Conservation (phyloP, 352 stramenopile genomes). For the Globisporangium spinosum region DNA sequence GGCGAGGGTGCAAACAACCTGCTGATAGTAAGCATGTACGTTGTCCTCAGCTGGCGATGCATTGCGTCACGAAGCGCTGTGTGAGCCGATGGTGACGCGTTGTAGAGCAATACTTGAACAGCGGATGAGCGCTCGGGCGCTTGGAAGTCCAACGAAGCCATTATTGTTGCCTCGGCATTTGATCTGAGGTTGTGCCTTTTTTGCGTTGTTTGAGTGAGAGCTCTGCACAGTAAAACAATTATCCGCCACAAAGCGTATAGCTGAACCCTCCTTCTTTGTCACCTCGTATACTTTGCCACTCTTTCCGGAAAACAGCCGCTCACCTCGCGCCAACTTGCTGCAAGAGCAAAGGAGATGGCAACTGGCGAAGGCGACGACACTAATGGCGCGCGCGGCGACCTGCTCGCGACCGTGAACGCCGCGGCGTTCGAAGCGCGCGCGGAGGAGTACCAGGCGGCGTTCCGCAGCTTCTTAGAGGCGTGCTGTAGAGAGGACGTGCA, state of each 20-base stretch:
- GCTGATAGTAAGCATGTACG: not conserved
- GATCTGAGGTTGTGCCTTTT: not conserved
- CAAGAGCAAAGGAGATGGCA: conserved; percentile 10
- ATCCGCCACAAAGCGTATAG: not conserved
- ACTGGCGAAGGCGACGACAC: conserved; percentile 51
- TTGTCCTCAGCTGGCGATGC: not conserved
- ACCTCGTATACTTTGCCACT: not conserved
- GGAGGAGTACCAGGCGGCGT: conserved; percentile 20
- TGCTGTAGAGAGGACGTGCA: conserved; percentile 13
- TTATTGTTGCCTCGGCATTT: not conserved
- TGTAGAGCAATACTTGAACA: not conserved
- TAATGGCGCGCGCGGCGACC: conserved; percentile 7
- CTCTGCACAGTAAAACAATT: not conserved
- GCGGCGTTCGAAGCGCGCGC: conserved; percentile 18
- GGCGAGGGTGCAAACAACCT: not conserved
- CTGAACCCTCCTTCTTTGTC: not conserved
- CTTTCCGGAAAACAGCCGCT: not conserved
- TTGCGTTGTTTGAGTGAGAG: not conserved
- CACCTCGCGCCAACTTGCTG: not conserved
- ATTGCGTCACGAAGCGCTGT: not conserved
- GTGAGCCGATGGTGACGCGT: not conserved
- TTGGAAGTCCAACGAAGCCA: not conserved
- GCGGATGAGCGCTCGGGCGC: not conserved
- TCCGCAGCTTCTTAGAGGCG: conserved; percentile 20
- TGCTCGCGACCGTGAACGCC: conserved; percentile 19